A percentile compares a stretch with the other conserved stretches of the same genome.
phyloP scores from a whole-genome alignment of 2,329 filamentous ascomycete species.

The Polychaeton citri region DNA sequence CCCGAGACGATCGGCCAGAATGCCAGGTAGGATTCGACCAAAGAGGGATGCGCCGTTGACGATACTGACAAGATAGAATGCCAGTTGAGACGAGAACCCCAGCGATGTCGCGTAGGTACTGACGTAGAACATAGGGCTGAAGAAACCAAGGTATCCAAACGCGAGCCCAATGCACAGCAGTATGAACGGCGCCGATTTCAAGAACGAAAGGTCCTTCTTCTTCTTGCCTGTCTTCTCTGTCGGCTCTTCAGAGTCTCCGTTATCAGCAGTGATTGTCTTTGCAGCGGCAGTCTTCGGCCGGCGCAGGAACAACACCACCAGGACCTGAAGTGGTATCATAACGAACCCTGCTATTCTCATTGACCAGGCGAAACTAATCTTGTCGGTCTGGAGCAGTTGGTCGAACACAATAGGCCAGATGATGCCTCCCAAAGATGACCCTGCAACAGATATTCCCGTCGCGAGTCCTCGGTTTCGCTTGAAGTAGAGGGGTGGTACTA shows the following conservation, averaged over 20 bases:
- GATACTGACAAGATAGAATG: slow-evolving; percentile 23
- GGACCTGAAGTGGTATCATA: slow-evolving; percentile 29
- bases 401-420: slow-evolving; percentile 37
- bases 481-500: slow-evolving; percentile 33
- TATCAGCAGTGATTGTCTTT: background rate
- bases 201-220: slow-evolving; percentile 8
- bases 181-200: slow-evolving; percentile 12
- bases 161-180: slow-evolving; percentile 12
- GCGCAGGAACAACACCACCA: slow-evolving; percentile 14
- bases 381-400: slow-evolving; percentile 31
- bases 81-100: slow-evolving; percentile 10
- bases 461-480: slow-evolving; percentile 34
- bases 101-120: slow-evolving; percentile 22
- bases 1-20: slow-evolving; percentile 27
- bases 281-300: background rate
- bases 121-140: slow-evolving; percentile 27
- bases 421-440: slow-evolving; percentile 38
- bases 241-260: background rate
- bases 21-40: slow-evolving; percentile 26
- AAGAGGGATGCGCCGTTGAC: slow-evolving; percentile 28
- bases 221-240: background rate
- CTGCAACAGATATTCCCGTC: slow-evolving; percentile 33
- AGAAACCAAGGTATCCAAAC: slow-evolving; percentile 16
- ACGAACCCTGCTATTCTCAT: slow-evolving; percentile 40
- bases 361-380: slow-evolving; percentile 41